Base-by-base conservation (phyloP, 305 asterid genomes). In the Fraxinus baroniana region DNA sequence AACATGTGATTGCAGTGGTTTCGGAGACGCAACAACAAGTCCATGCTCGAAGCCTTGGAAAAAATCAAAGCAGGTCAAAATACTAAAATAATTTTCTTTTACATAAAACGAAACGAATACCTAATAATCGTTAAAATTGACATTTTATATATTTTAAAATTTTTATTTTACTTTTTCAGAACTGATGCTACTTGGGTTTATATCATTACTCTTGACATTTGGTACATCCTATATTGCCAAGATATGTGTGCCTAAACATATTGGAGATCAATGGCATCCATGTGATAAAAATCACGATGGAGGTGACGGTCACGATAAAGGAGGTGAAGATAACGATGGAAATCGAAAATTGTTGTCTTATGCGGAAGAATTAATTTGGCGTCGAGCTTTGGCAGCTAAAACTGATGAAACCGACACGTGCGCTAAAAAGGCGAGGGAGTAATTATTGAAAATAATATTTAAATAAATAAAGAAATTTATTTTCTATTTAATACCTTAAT, bases 31-130 rank as follows among this genome's bases (percentile, higher is more conserved):
- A 91, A 87, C 39, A 90, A 89, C 79, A 91, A 88, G 79, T 91
- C 94, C 1, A 90, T 93, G 97, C 33, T 82, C 0, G 97, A 93
- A 79, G 97, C 97, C 35, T 79, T 91, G 7, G 97, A 93, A 79
- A 93, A 93, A 86, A 90, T 93, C 52, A 93, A 93, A 88, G 86
- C 93, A 83, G 97, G 97, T 92, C 46, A 12, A 15, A 15, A 46
- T 15, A 4, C 13, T 17, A 10, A 24, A 22, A 4, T 46, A 3
- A 52, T 20, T 20, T 78, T 22, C 28, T 10, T 15, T 71, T 46
- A 8, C 33, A 0, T 80, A n/a, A 44, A 1, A 24, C 44, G 46
- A 39, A 1, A 22, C 44, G 17, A 41, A 41, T 77, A 13, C 72
- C 52, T 9, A 15, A 2, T 28, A 55, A 52, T 77, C 17, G 8